Evolutionary conservation across 2,329 filamentous ascomycete species (phyloP).

Genomic region (Colletotrichum limetticola): DNA sequence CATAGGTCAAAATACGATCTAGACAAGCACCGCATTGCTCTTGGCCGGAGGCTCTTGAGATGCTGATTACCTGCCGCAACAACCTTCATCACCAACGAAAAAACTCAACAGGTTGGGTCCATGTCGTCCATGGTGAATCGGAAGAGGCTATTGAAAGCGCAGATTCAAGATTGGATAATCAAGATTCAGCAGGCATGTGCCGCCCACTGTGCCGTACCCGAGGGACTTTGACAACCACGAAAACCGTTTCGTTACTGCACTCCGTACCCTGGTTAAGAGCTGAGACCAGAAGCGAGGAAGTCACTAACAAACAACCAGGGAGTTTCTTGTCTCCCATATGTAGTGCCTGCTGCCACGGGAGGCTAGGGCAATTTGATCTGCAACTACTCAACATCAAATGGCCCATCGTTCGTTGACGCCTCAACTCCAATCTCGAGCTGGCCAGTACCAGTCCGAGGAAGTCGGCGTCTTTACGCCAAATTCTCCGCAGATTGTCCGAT

Average conservation of each 20-base stretch:
- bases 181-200: neutral
- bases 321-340: neutral
- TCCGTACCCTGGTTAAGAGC: neutral
- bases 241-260: neutral
- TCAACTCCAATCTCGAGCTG: neutral
- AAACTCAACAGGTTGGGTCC: conserved; percentile 7
- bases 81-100: neutral
- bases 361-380: neutral
- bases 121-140: conserved; percentile 1
- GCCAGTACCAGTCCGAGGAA: neutral
- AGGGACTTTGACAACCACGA: neutral
- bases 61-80: neutral
- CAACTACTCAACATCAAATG: neutral
- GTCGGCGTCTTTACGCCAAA: neutral
- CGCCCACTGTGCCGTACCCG: neutral
- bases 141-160: neutral
- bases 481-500: neutral
- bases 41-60: neutral
- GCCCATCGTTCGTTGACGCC: too few relatives aligned
- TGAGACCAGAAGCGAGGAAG: conserved; percentile 15
- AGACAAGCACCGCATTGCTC: neutral
- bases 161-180: neutral
- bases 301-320: neutral
- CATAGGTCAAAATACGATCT: neutral
- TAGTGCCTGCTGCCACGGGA: neutral